These are phyloP conservation scores for Fusarium udum DNA, from an alignment of 2,329 filamentous ascomycete genomes.

Conservation along the genomic window DNA sequence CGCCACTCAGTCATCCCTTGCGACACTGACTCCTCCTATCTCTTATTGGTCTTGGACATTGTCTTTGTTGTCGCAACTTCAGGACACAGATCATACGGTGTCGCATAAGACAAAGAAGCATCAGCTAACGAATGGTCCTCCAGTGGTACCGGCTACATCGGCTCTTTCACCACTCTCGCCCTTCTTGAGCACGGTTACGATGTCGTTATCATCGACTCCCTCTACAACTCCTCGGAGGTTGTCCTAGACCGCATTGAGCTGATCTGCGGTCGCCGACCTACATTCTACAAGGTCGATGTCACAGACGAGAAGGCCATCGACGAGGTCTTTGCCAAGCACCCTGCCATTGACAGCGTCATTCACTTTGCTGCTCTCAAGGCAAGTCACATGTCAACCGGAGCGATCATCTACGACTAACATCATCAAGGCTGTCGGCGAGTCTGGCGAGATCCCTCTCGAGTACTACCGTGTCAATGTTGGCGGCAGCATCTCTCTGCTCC, in stretches of 20 bases:
- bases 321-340: conserved; percentile 86
- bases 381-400: conserved; percentile 38
- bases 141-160: conserved; percentile 98
- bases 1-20: conserved; percentile 35
- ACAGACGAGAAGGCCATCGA: conserved; percentile 86
- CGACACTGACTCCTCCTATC: neutral
- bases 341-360: conserved; percentile 96
- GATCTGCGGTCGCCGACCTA: conserved; percentile 86
- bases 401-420: conserved; percentile 15
- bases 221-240: conserved; percentile 96
- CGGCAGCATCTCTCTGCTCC: conserved; percentile 87
- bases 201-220: conserved; percentile 94
- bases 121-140: conserved; percentile 36
- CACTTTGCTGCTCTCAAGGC: conserved; percentile 98
- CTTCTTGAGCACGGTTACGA: conserved; percentile 95
- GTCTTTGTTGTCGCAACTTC: conserved; percentile 30
- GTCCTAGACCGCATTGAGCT: conserved; percentile 95
- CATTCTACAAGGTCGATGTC: conserved; percentile 87
- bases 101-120: conserved; percentile 21
- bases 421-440: conserved; percentile 91
- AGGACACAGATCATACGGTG: conserved; percentile 4
- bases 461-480: conserved; percentile 98
- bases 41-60: neutral
- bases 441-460: conserved; percentile 89
- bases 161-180: conserved; percentile 92